Base-by-base conservation (phyloP, 2,329 filamentous ascomycete species). In the Alternaria rosae region DNA sequence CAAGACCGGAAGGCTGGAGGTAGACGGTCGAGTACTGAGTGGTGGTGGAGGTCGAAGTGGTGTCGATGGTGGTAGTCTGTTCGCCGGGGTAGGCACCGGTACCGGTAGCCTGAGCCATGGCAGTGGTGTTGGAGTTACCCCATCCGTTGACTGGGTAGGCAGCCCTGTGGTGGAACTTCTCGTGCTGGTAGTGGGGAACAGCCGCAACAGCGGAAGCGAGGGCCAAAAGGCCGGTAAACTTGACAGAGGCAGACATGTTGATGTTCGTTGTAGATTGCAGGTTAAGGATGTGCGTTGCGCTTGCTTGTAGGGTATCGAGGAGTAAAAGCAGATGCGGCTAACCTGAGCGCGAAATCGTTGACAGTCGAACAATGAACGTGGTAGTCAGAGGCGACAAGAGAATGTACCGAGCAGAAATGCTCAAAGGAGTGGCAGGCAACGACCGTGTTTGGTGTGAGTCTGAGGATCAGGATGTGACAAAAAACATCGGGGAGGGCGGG, bases 141-240 rank as follows among this genome's bases (percentile, higher is more conserved):
- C 70, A 79, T 52, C 71, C 78, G 61, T 68, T 75, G 63, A 73
- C 74, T 50, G 73, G 72, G 61, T 75, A 80, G 55, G 63, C 58
- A 57, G 64, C 68, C 28, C 61, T 62, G 65, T 70, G 70, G 71
- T 77, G 74, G 66, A 69, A 75, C 62, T 69, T 71, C 58, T 64
- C 66, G 69, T 75, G 69, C 21, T 57, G 54, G 50, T 71, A 73
- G 65, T 77, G 77, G 43, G 81, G 76, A 56, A 77, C 67, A 54
- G 81, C 80, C 20, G 80, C 73, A 60, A 76, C 81, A 52, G 76
- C 71, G 59, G 77, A 76, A 62, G 78, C 76, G 62, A 84, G 74
- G 53, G 81, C 79, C 78, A 84, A 70, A 62, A 83, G 73, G 64
- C 76, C 43, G n/a, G 59, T 78, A 67, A 83, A 69, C 67, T 80